These are phyloP conservation scores for Ascochyta fabae DNA, from an alignment of 2,329 filamentous ascomycete genomes.

Conservation along the genomic window DNA sequence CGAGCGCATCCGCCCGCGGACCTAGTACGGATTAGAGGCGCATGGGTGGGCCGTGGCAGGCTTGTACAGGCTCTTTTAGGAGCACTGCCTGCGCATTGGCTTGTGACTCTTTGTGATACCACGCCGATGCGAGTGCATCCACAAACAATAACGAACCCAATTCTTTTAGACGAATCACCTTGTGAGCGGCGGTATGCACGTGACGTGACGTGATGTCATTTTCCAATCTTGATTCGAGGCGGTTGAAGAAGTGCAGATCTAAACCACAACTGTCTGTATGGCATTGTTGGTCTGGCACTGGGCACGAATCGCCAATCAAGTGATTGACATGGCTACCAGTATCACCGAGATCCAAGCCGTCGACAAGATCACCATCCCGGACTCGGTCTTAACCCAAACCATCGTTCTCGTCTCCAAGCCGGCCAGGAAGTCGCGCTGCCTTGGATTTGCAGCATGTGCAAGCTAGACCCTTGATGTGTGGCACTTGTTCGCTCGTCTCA, in stretches of 20 bases:
- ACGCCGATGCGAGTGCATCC: slow-evolving; percentile 33
- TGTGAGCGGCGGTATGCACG: neutral
- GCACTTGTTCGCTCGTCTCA: slow-evolving; percentile 16
- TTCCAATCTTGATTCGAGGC: neutral
- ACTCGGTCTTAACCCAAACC: neutral
- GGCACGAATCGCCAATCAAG: no score
- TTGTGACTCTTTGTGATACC: slow-evolving; percentile 37
- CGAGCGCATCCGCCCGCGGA: slow-evolving; percentile 14
- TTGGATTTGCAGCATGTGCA: slow-evolving; percentile 8
- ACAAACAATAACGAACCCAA: slow-evolving; percentile 13
- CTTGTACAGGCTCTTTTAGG: slow-evolving; percentile 14
- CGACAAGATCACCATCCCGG: neutral
- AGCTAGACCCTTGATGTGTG: neutral
- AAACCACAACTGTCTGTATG: neutral
- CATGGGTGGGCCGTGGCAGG: slow-evolving; percentile 30
- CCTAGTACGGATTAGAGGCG: slow-evolving; percentile 12
- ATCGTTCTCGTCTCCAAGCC: neutral
- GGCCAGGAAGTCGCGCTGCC: neutral
- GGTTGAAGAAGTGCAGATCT: neutral
- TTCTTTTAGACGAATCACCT: neutral
- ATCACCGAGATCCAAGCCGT: neutral
- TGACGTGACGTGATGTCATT: slow-evolving; percentile 16
- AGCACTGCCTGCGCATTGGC: slow-evolving; percentile 12
- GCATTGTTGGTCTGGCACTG: no score
- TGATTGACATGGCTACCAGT: no score